phyloP scores from a whole-genome alignment of 139 green algal species.

The Auxenochlorella pyrenoidosa region DNA sequence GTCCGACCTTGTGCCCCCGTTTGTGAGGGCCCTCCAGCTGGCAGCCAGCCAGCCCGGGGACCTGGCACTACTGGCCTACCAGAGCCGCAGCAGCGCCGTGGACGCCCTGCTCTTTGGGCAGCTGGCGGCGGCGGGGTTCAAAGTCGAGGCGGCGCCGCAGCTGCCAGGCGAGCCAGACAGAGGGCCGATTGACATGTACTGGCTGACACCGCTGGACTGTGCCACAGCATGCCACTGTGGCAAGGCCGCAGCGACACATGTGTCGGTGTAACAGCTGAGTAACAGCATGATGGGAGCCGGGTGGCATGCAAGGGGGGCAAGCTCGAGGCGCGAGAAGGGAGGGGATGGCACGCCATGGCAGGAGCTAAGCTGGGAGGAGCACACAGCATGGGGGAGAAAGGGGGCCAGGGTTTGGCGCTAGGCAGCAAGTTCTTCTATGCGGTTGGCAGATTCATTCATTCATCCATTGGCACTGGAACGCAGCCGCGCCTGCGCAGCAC shows the following conservation, averaged over 20 bases:
- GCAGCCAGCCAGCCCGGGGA: background rate
- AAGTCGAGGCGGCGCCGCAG: background rate
- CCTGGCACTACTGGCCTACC: constrained; percentile 32
- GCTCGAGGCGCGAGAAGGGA: too few relatives aligned
- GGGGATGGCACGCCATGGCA: too few relatives aligned
- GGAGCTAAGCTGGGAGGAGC: too few relatives aligned
- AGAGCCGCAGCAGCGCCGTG: constrained; percentile 29
- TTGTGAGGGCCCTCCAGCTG: constrained; percentile 26
- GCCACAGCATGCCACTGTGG: too few relatives aligned
- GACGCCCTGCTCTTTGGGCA: constrained; percentile 34
- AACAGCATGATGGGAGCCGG: background rate
- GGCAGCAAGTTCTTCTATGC: too few relatives aligned
- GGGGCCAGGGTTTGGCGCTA: too few relatives aligned
- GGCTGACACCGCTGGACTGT: background rate
- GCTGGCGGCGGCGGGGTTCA: constrained; percentile 3
- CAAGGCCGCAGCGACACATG: too few relatives aligned
- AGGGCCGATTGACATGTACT: constrained; percentile 35
- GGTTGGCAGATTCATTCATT: too few relatives aligned
- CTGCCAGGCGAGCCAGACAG: constrained; percentile 4
- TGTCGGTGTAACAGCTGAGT: too few relatives aligned
- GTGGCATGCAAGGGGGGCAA: background rate
- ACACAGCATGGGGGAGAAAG: too few relatives aligned
- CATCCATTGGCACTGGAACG: too few relatives aligned
- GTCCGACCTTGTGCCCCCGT: constrained; percentile 25
- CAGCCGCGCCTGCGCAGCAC: too few relatives aligned